Percentiles rank a stretch among this genome's conserved stretches.
These are phyloP conservation scores for Vitis rupestris DNA, from an alignment of 164 flowering plant genomes.

Conservation along the genomic window DNA sequence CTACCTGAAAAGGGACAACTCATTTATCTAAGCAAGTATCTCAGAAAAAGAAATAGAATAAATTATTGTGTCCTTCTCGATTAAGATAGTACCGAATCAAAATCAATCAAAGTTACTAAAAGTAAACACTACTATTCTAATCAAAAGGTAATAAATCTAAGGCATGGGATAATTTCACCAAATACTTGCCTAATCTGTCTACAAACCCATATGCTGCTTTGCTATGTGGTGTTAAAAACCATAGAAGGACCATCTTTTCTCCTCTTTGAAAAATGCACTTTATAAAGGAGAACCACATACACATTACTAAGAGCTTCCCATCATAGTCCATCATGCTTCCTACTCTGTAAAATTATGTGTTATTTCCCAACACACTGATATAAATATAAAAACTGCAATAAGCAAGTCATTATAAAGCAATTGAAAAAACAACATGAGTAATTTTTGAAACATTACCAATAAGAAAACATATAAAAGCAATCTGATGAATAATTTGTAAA, in stretches of 20 bases:
- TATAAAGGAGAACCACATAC: slow-evolving; percentile 65
- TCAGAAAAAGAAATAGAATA: too few relatives aligned
- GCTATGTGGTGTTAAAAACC: slow-evolving; percentile 86
- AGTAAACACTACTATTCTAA: too few relatives aligned
- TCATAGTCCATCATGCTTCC: slow-evolving; percentile 50
- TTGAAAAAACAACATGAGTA: too few relatives aligned
- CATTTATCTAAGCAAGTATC: slow-evolving; percentile 2
- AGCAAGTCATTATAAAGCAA: too few relatives aligned
- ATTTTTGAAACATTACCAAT: too few relatives aligned
- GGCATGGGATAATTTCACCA: too few relatives aligned
- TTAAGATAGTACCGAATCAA: too few relatives aligned
- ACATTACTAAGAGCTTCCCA: slow-evolving; percentile 66
- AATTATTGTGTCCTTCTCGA: too few relatives aligned
- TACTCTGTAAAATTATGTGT: slow-evolving; percentile 33
- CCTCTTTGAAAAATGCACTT: slow-evolving; percentile 95
- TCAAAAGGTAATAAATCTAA: too few relatives aligned
- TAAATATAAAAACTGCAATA: background rate
- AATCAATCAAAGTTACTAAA: too few relatives aligned
- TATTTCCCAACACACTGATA: background rate
- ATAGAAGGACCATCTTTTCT: slow-evolving; percentile 88
- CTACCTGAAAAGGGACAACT: slow-evolving; percentile 52
- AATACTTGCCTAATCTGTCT: slow-evolving; percentile 76
- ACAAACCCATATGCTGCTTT: slow-evolving; percentile 97
- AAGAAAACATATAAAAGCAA: too few relatives aligned
- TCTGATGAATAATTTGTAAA: too few relatives aligned